Evolutionary conservation across 2,329 filamentous ascomycete species (phyloP).

Genomic region (Colletotrichum horii): DNA sequence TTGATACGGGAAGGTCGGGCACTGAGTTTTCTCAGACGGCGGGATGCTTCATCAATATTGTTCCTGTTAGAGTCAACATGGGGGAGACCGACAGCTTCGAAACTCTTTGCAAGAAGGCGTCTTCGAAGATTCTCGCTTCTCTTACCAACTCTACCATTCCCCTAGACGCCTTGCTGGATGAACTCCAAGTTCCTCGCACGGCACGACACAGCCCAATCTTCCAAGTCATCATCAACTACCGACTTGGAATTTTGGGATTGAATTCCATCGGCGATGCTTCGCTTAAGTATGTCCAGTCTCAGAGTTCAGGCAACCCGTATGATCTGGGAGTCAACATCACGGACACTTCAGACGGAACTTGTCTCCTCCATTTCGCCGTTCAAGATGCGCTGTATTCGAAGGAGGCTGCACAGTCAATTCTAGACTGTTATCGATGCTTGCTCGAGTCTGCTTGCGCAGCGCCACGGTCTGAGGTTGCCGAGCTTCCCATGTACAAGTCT

Average conservation of each 20-base stretch:
- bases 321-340: background rate
- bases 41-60: constrained; percentile 53
- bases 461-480: background rate
- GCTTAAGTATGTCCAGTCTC: background rate
- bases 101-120: background rate
- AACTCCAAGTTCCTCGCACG: constrained; percentile 45
- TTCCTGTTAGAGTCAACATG: constrained; percentile 46
- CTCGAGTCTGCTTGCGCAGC: background rate
- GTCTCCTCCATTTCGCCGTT: background rate
- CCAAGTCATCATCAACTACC: constrained; percentile 46
- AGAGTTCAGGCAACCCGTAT: background rate
- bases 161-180: constrained; percentile 51
- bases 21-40: constrained; percentile 36
- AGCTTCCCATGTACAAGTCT: background rate
- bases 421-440: background rate
- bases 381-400: background rate
- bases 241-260: constrained; percentile 22
- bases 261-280: background rate
- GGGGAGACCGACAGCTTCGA: background rate
- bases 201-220: constrained; percentile 49
- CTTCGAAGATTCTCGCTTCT: constrained; percentile 31
- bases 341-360: background rate
- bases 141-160: constrained; percentile 49
- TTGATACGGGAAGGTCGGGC: constrained; percentile 46
- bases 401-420: background rate